phyloP scores from a whole-genome alignment of 176 grass and related monocot genomes.

The Oryza rufipogon region DNA sequence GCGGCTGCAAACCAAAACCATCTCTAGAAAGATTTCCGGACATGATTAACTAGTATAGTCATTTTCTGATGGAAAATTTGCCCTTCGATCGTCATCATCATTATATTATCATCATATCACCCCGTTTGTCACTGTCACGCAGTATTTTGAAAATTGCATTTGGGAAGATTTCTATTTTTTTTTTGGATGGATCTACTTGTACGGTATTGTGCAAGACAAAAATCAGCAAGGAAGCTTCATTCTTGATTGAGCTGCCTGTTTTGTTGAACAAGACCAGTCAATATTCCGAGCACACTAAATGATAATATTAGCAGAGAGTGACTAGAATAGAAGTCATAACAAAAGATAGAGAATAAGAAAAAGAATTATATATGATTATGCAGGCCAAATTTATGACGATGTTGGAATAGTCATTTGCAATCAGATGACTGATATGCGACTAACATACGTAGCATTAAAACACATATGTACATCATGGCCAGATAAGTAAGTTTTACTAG shows the following conservation, averaged over 20 bases:
- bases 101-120: not conserved
- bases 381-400: slow-evolving; percentile 21
- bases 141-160: not conserved
- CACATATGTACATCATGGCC: not conserved
- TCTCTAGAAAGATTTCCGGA: not conserved
- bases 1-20: not conserved
- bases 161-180: not conserved
- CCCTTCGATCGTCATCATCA: not conserved
- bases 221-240: slow-evolving; percentile 15
- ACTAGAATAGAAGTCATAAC: not conserved
- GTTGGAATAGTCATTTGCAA: not conserved
- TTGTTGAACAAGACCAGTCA: slow-evolving; percentile 16
- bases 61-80: not conserved
- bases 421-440: not conserved
- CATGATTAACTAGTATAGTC: not conserved
- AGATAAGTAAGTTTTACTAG: not conserved
- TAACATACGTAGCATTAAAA: not conserved
- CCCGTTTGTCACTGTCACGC: not conserved
- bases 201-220: not conserved
- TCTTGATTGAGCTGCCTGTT: not conserved
- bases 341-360: not conserved
- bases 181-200: slow-evolving; percentile 4
- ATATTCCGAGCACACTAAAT: slow-evolving; percentile 4
- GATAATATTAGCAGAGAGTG: not conserved
- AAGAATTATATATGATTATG: not conserved